phyloP scores from a whole-genome alignment of 83 land plant genomes.

The Thuja plicata region DNA sequence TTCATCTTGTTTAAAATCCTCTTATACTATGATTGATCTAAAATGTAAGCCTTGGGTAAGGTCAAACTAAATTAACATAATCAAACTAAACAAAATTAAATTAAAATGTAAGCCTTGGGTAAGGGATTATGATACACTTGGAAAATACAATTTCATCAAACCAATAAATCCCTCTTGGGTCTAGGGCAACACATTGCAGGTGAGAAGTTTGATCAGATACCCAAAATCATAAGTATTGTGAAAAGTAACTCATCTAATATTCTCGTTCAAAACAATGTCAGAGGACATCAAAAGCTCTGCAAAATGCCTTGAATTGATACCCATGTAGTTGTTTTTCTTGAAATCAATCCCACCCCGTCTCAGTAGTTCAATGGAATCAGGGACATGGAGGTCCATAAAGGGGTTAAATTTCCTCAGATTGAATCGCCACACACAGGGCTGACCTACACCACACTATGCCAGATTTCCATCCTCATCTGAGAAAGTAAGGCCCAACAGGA shows the following conservation, averaged over 20 bases:
- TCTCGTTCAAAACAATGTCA: constrained; percentile 50
- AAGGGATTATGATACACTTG: constrained; percentile 24
- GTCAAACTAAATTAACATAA: no score
- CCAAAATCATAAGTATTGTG: constrained; percentile 78
- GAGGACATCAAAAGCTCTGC: constrained; percentile 53
- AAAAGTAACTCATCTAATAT: constrained; percentile 72
- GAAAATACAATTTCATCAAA: constrained; percentile 41
- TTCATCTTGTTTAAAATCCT: no score
- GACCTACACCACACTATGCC: constrained; percentile 15
- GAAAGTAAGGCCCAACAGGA: constrained; percentile 36
- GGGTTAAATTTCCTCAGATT: constrained; percentile 33
- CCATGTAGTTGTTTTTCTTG: constrained; percentile 30
- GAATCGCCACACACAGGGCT: constrained; percentile 39
- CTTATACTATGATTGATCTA: no score
- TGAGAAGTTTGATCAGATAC: constrained; percentile 59
- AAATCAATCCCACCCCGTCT: constrained; percentile 35
- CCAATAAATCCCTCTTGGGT: constrained; percentile 31
- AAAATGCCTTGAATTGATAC: constrained; percentile 27
- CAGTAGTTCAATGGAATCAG: constrained; percentile 32
- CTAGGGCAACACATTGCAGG: constrained; percentile 36
- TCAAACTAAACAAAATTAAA: no score
- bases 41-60: no score
- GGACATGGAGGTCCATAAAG: constrained; percentile 24
- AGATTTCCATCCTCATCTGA: constrained; percentile 31
- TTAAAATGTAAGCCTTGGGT: no score